phyloP scores from a whole-genome alignment of 176 grass and related monocot genomes.

The Avena sativa region DNA sequence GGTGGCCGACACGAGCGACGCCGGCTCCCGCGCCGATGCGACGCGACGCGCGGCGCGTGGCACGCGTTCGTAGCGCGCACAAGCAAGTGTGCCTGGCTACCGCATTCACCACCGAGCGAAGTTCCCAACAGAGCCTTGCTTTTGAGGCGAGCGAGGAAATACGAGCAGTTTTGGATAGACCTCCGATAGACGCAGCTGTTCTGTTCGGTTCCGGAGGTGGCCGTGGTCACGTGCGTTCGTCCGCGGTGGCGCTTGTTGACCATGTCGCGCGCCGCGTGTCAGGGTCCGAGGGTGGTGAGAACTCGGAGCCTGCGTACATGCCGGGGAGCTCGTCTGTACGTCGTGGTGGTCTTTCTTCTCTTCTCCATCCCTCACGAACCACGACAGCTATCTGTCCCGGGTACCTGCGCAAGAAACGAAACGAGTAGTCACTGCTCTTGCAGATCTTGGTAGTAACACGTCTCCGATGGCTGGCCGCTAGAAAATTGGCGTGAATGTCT shows the following conservation, averaged over 20 bases:
- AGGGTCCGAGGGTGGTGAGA: background rate
- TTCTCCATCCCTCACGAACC: too few relatives aligned
- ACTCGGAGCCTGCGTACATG: too few relatives aligned
- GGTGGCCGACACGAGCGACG: constrained; percentile 51
- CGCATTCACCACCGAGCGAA: background rate
- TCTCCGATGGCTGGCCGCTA: too few relatives aligned
- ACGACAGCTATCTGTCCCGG: too few relatives aligned
- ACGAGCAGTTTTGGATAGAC: constrained; percentile 6
- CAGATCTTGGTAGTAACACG: too few relatives aligned
- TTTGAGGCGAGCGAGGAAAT: background rate
- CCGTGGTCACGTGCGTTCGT: background rate
- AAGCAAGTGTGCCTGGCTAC: background rate
- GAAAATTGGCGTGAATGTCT: too few relatives aligned
- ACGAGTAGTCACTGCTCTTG: too few relatives aligned
- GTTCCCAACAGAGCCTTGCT: background rate
- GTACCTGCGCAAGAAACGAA: background rate
- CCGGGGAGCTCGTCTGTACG: too few relatives aligned
- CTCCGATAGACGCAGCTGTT: background rate
- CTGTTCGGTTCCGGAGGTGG: background rate
- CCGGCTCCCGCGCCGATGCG: constrained; percentile 35
- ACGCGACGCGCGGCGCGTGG: background rate
- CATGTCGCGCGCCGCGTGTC: background rate
- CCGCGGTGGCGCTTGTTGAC: background rate
- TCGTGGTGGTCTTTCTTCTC: too few relatives aligned
- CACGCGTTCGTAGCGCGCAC: background rate